phyloP scores from a whole-genome alignment of 83 land plant genomes.

The Thuja plicata region DNA sequence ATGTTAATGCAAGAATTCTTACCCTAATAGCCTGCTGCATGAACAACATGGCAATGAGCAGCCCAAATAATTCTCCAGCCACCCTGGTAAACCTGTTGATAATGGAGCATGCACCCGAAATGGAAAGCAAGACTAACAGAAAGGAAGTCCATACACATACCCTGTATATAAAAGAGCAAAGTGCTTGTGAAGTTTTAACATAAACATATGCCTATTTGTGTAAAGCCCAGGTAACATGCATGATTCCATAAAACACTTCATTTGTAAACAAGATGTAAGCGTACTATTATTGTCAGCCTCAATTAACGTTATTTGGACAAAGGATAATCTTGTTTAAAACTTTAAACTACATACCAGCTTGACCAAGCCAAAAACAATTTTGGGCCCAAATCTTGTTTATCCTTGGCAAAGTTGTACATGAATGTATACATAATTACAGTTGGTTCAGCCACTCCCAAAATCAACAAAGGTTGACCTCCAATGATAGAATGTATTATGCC shows the following conservation, averaged over 20 bases:
- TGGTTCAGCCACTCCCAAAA: constrained; percentile 76
- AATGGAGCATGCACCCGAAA: constrained; percentile 80
- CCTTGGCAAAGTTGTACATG: constrained; percentile 68
- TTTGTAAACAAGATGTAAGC: no score
- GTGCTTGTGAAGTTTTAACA: not conserved
- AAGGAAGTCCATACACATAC: constrained; percentile 84
- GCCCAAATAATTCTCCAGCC: constrained; percentile 86
- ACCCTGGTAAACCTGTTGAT: constrained; percentile 84
- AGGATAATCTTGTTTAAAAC: no score
- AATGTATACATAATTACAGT: constrained; percentile 68
- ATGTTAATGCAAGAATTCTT: not conserved
- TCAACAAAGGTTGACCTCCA: constrained; percentile 78
- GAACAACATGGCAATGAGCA: constrained; percentile 86
- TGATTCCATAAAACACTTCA: not conserved
- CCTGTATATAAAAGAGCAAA: constrained; percentile 36
- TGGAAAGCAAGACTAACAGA: constrained; percentile 58
- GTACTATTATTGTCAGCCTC: no score
- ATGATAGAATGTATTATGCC: constrained; percentile 67
- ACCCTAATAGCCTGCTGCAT: constrained; percentile 87
- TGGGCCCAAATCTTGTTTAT: constrained; percentile 46
- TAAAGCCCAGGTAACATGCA: not conserved
- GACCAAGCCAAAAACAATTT: constrained; percentile 72
- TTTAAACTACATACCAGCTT: constrained; percentile 48
- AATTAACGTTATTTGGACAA: no score
- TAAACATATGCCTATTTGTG: not conserved